These are phyloP conservation scores for Fusarium liriodendri DNA, from an alignment of 2,329 filamentous ascomycete species.

Conservation along the genomic window DNA sequence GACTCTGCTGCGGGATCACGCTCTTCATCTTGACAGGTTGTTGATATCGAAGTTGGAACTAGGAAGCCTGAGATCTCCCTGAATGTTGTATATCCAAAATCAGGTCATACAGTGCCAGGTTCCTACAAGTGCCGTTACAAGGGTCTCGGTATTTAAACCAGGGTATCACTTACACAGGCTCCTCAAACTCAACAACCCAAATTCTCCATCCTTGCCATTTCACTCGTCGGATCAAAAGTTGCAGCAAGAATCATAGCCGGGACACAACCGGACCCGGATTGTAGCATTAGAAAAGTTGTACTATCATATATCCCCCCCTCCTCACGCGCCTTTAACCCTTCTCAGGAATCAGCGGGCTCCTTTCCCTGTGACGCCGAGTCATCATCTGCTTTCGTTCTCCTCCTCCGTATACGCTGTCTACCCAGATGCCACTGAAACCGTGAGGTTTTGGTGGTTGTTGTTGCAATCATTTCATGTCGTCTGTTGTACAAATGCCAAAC, in stretches of 20 bases:
- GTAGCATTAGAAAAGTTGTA: conserved; percentile 43
- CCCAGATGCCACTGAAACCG: conserved; percentile 43
- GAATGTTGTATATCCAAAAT: background rate
- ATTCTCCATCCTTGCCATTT: background rate
- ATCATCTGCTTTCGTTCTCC: conserved; percentile 19
- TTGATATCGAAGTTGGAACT: background rate
- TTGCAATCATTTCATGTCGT: conserved; percentile 46
- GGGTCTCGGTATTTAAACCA: background rate
- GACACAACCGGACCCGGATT: conserved; percentile 34
- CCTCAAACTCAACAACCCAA: background rate
- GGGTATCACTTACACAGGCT: background rate
- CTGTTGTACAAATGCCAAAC: conserved; percentile 48
- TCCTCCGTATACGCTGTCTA: conserved; percentile 40
- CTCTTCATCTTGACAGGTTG: background rate
- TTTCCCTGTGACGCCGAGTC: conserved; percentile 37
- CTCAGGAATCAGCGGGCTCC: background rate
- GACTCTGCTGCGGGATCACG: background rate
- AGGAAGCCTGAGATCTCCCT: background rate
- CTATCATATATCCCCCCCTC: conserved; percentile 32
- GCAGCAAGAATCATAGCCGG: conserved; percentile 41
- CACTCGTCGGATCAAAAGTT: background rate
- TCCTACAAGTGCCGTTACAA: background rate
- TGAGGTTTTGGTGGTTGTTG: conserved; percentile 27
- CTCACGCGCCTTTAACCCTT: conserved; percentile 8
- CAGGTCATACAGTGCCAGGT: background rate